Evolutionary conservation across 1,284 basidiomycete genomes (phyloP).

Genomic region (Cutaneotrichosporon curvatum): DNA sequence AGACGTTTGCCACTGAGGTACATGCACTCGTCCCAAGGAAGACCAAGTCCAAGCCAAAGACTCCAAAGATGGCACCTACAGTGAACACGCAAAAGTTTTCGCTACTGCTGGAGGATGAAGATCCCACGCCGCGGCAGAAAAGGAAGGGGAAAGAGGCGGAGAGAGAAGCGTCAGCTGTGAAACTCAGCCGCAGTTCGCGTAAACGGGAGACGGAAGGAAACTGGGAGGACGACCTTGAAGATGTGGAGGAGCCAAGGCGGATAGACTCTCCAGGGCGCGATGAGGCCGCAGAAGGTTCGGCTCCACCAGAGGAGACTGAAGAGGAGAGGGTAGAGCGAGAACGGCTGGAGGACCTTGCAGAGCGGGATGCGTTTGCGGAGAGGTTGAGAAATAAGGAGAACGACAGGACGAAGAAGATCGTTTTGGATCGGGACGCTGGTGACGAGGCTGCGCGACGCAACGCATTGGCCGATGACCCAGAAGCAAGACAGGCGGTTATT

Average conservation of each 20-base stretch:
- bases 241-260: slow-evolving; percentile 58
- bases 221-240: slow-evolving; percentile 47
- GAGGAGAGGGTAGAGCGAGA: slow-evolving; percentile 65
- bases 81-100: slow-evolving; percentile 66
- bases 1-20: slow-evolving; percentile 70
- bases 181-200: slow-evolving; percentile 56
- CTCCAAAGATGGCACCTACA: slow-evolving; percentile 50
- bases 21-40: slow-evolving; percentile 68
- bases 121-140: slow-evolving; percentile 28
- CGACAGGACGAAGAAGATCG: slow-evolving; percentile 80
- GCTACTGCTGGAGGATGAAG: slow-evolving; percentile 68
- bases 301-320: slow-evolving; percentile 52
- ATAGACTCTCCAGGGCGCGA: slow-evolving; percentile 35
- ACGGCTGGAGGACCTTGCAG: slow-evolving; percentile 67
- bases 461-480: slow-evolving; percentile 74
- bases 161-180: slow-evolving; percentile 45
- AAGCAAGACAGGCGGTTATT: slow-evolving; percentile 68
- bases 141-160: slow-evolving; percentile 47
- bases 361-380: slow-evolving; percentile 88
- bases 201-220: slow-evolving; percentile 62
- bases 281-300: slow-evolving; percentile 10
- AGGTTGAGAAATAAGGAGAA: slow-evolving; percentile 77
- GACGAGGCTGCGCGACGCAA: slow-evolving; percentile 75
- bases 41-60: slow-evolving; percentile 62
- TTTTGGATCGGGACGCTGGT: slow-evolving; percentile 78